Conservation (phyloP, 2,329 filamentous ascomycete species). For the Talaromyces albobiverticillius region DNA sequence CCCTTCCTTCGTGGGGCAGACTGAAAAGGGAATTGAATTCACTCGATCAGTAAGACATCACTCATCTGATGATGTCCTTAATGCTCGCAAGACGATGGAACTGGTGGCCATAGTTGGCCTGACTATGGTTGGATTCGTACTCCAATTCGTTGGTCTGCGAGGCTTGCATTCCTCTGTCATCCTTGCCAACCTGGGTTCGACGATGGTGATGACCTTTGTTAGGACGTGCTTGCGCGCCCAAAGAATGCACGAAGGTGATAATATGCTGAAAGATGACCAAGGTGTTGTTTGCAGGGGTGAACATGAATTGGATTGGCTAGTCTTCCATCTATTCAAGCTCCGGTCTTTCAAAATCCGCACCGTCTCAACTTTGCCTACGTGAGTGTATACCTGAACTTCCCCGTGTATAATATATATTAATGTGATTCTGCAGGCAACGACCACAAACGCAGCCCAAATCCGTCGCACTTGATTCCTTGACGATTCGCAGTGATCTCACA, state of each 20-base stretch:
- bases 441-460: background rate
- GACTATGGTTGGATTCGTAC: constrained; percentile 33
- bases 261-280: constrained; percentile 20
- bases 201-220: constrained; percentile 35
- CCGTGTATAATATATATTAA: background rate
- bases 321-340: constrained; percentile 25
- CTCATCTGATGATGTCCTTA: background rate
- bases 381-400: background rate
- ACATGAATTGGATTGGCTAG: constrained; percentile 33
- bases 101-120: constrained; percentile 23
- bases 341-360: constrained; percentile 22
- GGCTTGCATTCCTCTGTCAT: constrained; percentile 37
- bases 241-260: constrained; percentile 28
- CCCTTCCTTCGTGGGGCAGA: constrained; percentile 32
- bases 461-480: background rate
- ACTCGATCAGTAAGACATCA: constrained; percentile 21
- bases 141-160: constrained; percentile 39
- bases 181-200: constrained; percentile 33
- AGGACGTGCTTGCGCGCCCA: constrained; percentile 33
- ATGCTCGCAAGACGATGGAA: constrained; percentile 16
- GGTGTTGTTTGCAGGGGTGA: constrained; percentile 22
- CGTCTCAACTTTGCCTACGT: background rate
- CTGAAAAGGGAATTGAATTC: constrained; percentile 15
- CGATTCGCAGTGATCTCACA: constrained; percentile 3
- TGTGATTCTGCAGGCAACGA: background rate